Conservation (phyloP, 768 basidiomycete species). For the Psilocybe azurescens region DNA sequence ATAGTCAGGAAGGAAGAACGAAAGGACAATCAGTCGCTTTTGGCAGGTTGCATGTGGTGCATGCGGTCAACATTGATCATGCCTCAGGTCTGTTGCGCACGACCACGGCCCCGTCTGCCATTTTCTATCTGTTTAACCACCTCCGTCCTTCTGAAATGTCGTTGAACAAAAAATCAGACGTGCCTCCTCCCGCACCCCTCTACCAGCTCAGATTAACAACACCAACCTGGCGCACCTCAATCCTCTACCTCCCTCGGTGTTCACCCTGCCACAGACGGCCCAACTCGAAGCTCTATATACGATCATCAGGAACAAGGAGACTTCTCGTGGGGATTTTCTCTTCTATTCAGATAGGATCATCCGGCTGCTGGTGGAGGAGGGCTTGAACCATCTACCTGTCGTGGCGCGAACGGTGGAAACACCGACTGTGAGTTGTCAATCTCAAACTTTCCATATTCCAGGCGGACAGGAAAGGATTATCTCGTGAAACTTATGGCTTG, state of each 20-base stretch:
- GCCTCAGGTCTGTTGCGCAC: slow-evolving; percentile 15
- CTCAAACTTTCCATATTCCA: background rate
- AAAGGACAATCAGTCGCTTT: slow-evolving; percentile 3
- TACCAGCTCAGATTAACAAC: slow-evolving; percentile 37
- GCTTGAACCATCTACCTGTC: slow-evolving; percentile 84
- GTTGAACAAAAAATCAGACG: background rate
- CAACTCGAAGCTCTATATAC: slow-evolving; percentile 97
- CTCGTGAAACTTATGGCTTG: slow-evolving; percentile 1
- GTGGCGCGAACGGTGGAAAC: slow-evolving; percentile 79
- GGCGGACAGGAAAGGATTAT: background rate
- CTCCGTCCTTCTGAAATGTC: slow-evolving; percentile 1
- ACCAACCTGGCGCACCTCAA: slow-evolving; percentile 42
- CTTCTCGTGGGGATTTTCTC: slow-evolving; percentile 91
- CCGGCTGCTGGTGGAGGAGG: slow-evolving; percentile 78
- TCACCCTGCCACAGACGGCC: slow-evolving; percentile 86
- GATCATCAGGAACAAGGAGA: slow-evolving; percentile 89
- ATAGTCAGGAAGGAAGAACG: background rate
- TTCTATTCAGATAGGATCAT: slow-evolving; percentile 97
- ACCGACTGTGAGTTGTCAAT: slow-evolving; percentile 65
- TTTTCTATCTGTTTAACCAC: background rate
- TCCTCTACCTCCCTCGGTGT: slow-evolving; percentile 79
- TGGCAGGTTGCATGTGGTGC: slow-evolving; percentile 16
- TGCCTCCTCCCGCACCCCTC: slow-evolving; percentile 36
- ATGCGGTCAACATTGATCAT: slow-evolving; percentile 5
- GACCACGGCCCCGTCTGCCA: slow-evolving; percentile 4